These are phyloP conservation scores for Aspergillus nanangensis DNA, from an alignment of 495 filamentous ascomycete genomes.

Conservation along the genomic window DNA sequence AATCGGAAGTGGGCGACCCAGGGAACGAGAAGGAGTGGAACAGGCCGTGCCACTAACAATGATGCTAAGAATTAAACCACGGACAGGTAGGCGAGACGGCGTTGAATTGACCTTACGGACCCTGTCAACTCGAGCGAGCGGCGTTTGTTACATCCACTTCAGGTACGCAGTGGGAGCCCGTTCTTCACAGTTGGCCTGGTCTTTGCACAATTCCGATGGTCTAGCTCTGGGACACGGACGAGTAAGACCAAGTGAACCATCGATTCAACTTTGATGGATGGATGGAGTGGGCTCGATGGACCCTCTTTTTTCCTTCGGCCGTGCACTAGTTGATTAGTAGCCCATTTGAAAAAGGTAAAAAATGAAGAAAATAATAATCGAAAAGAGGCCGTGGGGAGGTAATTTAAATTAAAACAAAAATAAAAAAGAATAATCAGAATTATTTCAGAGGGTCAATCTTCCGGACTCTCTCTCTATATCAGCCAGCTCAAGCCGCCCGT, in stretches of 20 bases:
- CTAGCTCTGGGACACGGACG: neutral
- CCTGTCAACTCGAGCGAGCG: slow-evolving; percentile 4
- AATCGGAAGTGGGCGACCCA: neutral
- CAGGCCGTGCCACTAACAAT: neutral
- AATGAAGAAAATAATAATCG: no score
- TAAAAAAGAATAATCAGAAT: neutral
- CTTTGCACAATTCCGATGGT: slow-evolving; percentile 5
- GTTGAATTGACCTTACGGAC: slow-evolving; percentile 2
- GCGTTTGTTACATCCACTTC: neutral
- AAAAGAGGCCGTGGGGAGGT: no score
- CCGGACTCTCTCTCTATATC: no score
- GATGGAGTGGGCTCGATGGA: neutral
- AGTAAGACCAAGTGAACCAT: neutral
- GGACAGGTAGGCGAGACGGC: neutral
- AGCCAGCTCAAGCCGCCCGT: no score
- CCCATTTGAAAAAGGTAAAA: neutral
- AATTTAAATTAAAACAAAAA: neutral
- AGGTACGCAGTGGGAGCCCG: slow-evolving; percentile 1
- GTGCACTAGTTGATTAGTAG: neutral
- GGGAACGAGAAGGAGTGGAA: slow-evolving; percentile 1
- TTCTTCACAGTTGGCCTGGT: slow-evolving; percentile 7
- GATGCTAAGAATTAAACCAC: neutral
- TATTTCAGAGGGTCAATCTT: no score
- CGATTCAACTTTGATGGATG: neutral
- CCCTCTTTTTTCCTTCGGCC: neutral